phyloP scores from a whole-genome alignment of 306 rosid species.

The Trifolium fragiferum region DNA sequence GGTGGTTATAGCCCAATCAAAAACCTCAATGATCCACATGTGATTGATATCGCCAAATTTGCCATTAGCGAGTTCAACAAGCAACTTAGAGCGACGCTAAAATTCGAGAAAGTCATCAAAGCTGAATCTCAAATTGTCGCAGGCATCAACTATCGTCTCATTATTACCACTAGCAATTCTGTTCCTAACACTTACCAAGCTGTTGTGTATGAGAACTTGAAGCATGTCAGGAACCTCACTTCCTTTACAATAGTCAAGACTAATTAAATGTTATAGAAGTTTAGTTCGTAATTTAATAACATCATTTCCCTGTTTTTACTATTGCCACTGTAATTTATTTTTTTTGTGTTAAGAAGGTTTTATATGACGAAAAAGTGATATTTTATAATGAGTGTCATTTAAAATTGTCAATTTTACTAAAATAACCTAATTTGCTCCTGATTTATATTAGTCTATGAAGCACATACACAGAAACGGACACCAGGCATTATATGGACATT shows the following conservation, averaged over 20 bases:
- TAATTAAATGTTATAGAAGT: too few species aligned
- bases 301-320: too few species aligned
- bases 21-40: slow-evolving; percentile 41
- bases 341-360: too few species aligned
- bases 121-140: slow-evolving; percentile 49
- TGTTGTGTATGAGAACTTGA: not conserved
- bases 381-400: too few species aligned
- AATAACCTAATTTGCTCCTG: too few species aligned
- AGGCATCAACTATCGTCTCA: slow-evolving; percentile 45
- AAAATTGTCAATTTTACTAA: too few species aligned
- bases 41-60: slow-evolving; percentile 50
- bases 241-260: not conserved
- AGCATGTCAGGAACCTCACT: not conserved
- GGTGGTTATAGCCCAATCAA: not conserved
- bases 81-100: slow-evolving; percentile 31
- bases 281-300: too few species aligned
- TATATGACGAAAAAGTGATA: too few species aligned
- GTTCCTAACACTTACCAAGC: not conserved
- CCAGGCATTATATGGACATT: too few species aligned
- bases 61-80: slow-evolving; percentile 51
- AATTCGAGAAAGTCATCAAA: slow-evolving; percentile 35
- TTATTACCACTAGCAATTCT: slow-evolving; percentile 29
- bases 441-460: too few species aligned
- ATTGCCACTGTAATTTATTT: too few species aligned
- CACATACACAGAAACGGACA: too few species aligned